These are phyloP conservation scores for Amphichorda felina DNA, from an alignment of 2,329 filamentous ascomycete genomes.

Conservation along the genomic window DNA sequence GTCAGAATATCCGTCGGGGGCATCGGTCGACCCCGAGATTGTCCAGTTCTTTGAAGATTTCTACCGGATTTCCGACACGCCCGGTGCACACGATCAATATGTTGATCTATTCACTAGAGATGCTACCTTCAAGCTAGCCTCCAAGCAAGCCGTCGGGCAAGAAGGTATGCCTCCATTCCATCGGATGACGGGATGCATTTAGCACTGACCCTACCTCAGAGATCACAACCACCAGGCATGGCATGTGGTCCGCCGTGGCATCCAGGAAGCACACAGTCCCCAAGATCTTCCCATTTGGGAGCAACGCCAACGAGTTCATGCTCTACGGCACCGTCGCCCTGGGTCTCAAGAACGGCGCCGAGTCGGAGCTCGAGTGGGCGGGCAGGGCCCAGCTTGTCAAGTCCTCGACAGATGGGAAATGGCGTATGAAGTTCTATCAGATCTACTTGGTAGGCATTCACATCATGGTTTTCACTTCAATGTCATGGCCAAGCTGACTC, in stretches of 20 bases:
- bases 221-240: slow-evolving; percentile 13
- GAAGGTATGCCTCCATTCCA: slow-evolving; percentile 8
- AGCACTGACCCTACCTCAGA: slow-evolving; percentile 13
- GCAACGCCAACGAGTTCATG: slow-evolving; percentile 15
- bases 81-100: slow-evolving; percentile 15
- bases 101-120: slow-evolving; percentile 14
- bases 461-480: slow-evolving; percentile 2
- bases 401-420: slow-evolving; percentile 32
- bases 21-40: slow-evolving; percentile 9
- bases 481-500: neutral
- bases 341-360: slow-evolving; percentile 12
- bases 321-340: slow-evolving; percentile 17
- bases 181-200: neutral
- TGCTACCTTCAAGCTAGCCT: slow-evolving; percentile 17
- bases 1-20: slow-evolving; percentile 6
- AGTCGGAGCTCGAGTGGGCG: slow-evolving; percentile 36
- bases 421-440: slow-evolving; percentile 41
- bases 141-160: slow-evolving; percentile 11
- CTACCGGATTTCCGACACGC: slow-evolving; percentile 17
- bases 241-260: slow-evolving; percentile 17
- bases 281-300: slow-evolving; percentile 17
- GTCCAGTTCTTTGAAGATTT: slow-evolving; percentile 16
- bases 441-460: slow-evolving; percentile 33
- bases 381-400: slow-evolving; percentile 36
- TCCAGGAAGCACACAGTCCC: slow-evolving; percentile 14